Conservation (phyloP, 2,329 filamentous ascomycete genomes). For the Tolypocladium cylindrosporum region DNA sequence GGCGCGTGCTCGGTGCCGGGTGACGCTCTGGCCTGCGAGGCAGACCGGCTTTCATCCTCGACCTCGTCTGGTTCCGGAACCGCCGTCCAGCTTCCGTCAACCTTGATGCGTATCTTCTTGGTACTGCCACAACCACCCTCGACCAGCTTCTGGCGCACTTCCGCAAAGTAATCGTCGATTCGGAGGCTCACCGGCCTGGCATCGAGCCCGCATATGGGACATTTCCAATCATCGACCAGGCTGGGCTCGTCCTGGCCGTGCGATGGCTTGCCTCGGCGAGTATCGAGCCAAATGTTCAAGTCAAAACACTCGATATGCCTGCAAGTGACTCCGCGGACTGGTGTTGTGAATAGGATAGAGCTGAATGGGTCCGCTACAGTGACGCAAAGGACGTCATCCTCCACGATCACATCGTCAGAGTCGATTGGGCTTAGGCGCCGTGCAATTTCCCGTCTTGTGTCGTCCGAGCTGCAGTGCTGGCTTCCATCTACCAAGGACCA, state of each 20-base stretch:
- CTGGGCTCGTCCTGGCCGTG: constrained; percentile 33
- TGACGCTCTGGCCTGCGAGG: neutral
- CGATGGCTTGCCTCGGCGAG: constrained; percentile 40
- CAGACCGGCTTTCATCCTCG: constrained; percentile 7
- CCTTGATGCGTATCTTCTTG: constrained; percentile 19
- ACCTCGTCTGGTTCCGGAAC: constrained; percentile 19
- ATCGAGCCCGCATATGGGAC: constrained; percentile 72
- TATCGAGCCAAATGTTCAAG: constrained; percentile 67
- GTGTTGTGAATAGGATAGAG: constrained; percentile 53
- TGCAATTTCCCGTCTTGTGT: constrained; percentile 49
- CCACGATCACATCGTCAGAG: constrained; percentile 51
- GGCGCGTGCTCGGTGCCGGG: neutral
- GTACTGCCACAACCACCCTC: constrained; percentile 9
- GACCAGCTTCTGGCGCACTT: constrained; percentile 46
- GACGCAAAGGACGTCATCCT: constrained; percentile 44
- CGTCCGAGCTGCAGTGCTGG: constrained; percentile 29
- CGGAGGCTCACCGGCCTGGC: constrained; percentile 62
- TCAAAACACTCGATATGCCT: constrained; percentile 84
- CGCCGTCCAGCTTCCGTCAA: constrained; percentile 22
- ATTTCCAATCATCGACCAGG: constrained; percentile 67
- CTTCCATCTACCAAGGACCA: constrained; percentile 26
- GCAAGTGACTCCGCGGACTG: constrained; percentile 62
- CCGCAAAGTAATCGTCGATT: constrained; percentile 63
- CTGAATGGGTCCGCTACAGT: constrained; percentile 60
- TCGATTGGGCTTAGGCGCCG: constrained; percentile 25